A percentile compares a stretch with the other conserved stretches of the same genome.
Conservation (phyloP, 2,329 filamentous ascomycete genomes). For the Nemania diffusa region DNA sequence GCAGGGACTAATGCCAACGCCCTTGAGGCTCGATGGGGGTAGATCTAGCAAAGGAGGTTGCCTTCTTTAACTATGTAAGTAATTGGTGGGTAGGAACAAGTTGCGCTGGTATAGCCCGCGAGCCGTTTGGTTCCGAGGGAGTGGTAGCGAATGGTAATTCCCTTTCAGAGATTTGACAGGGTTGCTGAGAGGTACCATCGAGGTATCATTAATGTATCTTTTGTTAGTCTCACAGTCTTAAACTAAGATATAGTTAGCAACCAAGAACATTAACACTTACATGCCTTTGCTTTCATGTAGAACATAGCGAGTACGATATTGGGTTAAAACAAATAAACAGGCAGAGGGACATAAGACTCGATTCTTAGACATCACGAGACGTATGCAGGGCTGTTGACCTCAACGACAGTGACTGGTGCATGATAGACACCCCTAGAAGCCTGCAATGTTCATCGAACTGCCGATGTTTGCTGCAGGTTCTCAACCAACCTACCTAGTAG, state of each 20-base stretch:
- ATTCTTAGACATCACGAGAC: neutral
- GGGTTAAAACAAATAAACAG: neutral
- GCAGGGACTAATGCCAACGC: conserved; percentile 7
- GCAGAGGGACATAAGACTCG: neutral
- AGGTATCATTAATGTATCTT: conserved; percentile 29
- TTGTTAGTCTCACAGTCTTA: neutral
- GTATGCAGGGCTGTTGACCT: neutral
- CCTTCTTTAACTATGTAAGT: conserved; percentile 16
- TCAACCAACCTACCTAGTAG: neutral
- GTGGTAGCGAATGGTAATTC: conserved; percentile 26
- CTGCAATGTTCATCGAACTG: conserved; percentile 6
- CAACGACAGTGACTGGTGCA: neutral
- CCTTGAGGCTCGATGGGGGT: conserved; percentile 14
- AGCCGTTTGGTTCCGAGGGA: conserved; percentile 9
- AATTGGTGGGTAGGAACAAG: conserved; percentile 17
- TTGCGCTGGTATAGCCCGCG: conserved; percentile 13
- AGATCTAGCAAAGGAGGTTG: conserved; percentile 23
- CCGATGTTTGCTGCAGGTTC: conserved; percentile 7
- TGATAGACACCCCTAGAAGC: neutral
- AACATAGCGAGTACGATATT: neutral
- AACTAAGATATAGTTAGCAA: neutral
- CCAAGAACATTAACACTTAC: neutral
- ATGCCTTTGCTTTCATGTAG: neutral
- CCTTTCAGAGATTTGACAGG: neutral
- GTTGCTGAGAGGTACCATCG: conserved; percentile 14